A percentile compares a stretch with the other conserved stretches of the same genome.
Evolutionary conservation across 257 asterid species (phyloP).

Genomic region (Solanum pennellii): DNA sequence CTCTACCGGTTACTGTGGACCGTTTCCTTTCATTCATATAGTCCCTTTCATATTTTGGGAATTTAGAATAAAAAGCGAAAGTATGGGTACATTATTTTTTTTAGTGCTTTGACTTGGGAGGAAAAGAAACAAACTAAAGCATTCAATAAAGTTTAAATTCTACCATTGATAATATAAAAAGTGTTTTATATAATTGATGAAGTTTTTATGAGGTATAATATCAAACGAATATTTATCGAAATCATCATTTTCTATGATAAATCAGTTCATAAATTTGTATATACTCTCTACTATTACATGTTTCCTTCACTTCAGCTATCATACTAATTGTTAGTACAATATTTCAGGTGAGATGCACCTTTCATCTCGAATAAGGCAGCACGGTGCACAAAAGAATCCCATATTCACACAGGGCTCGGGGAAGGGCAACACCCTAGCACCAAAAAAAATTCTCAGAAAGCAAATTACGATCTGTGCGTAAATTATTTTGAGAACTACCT

Average conservation of each 20-base stretch:
- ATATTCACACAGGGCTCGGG: background rate
- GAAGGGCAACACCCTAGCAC: background rate
- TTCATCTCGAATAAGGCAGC: background rate
- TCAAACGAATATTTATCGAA: background rate
- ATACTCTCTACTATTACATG: background rate
- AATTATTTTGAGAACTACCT: constrained; percentile 7
- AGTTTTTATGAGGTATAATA: background rate
- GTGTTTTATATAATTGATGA: background rate
- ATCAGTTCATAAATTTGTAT: background rate
- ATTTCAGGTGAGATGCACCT: background rate
- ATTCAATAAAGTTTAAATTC: background rate
- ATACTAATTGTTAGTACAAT: background rate
- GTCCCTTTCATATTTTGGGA: background rate
- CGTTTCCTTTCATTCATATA: background rate
- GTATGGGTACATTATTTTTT: background rate
- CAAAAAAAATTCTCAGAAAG: background rate
- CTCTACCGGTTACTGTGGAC: background rate
- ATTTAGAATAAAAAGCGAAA: background rate
- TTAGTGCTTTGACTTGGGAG: background rate
- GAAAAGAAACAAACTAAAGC: background rate
- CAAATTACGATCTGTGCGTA: background rate
- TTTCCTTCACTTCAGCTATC: background rate
- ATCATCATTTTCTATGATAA: background rate
- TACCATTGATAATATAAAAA: background rate
- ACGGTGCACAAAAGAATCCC: background rate